These are phyloP conservation scores for Mycena rosella DNA, from an alignment of 768 basidiomycete species.

Conservation along the genomic window DNA sequence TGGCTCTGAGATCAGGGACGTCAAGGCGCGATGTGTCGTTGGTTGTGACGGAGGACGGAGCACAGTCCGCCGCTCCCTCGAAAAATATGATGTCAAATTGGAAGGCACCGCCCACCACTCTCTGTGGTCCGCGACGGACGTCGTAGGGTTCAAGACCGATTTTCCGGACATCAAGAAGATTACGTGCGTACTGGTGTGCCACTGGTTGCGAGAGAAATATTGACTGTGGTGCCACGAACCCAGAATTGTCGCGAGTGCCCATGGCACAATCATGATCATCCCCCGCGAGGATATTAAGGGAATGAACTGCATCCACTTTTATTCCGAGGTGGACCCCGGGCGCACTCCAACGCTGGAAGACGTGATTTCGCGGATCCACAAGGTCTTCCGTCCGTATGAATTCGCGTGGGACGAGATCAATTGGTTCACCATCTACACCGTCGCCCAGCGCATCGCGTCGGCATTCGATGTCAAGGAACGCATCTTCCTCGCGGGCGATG, in stretches of 20 bases:
- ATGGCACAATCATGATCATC: constrained; percentile 15
- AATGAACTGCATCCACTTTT: constrained; percentile 20
- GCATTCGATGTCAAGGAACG: constrained; percentile 5
- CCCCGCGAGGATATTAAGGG: constrained; percentile 23
- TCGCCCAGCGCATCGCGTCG: constrained; percentile 25
- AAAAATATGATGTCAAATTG: constrained; percentile 16
- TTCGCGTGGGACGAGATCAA: constrained; percentile 25
- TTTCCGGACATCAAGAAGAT: constrained; percentile 18
- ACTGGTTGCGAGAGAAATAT: neutral
- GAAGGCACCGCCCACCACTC: constrained; percentile 19
- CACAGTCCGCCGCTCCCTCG: constrained; percentile 10
- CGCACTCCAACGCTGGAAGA: constrained; percentile 8
- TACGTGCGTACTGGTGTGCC: constrained; percentile 1
- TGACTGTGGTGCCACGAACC: no score
- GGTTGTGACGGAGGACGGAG: constrained; percentile 25
- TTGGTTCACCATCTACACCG: constrained; percentile 27
- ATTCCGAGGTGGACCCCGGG: constrained; percentile 11
- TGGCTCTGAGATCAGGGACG: neutral
- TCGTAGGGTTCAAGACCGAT: constrained; percentile 20
- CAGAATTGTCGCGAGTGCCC: constrained; percentile 17
- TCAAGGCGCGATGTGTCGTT: constrained; percentile 10
- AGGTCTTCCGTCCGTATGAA: constrained; percentile 12
- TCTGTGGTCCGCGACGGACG: constrained; percentile 19
- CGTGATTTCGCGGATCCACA: constrained; percentile 13
- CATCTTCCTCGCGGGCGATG: constrained; percentile 24